Evolutionary conservation across 1,284 basidiomycete genomes (phyloP), one percentile per base, ranked within the genome.

Genomic region (Ganoderma resinaceum): DNA sequence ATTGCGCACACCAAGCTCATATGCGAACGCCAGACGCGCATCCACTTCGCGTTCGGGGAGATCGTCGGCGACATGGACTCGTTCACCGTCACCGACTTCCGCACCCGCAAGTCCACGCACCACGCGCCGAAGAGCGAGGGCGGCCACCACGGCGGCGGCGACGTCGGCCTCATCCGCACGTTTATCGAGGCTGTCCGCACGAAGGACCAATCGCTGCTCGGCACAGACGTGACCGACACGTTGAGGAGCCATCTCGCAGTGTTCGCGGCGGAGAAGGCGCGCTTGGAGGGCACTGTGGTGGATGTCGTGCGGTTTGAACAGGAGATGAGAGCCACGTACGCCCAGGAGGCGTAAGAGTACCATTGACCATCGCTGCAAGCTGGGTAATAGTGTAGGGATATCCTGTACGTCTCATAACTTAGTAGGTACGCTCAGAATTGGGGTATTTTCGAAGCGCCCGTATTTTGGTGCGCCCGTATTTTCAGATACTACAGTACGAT

Each of bases 81-180:
- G 2, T 95, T 93, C 76, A 91, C 88, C 26, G 88, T 93, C n/a
- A 91, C 88, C 38, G 89, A 95, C 80, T 96, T 95, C 80, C 84
- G 88, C 61, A 89, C 88, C 35, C 78, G 82, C 52, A 81, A 79
- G 61, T 84, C 79, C 53, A 87, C 81, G 64, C 78, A 74, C 7
- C 83, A 88, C 77, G 75, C 75, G n/a, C 93, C 93, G 1, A 75
- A 73, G 29, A 78, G 78, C 61, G 89, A 91, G 62, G 87, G 88
- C 5, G 90, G 91, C 18, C 88, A 89, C 0, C 94, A 95, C 75
- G 94, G 94, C 26, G 94, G 94, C 40, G 95, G 95, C 2, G 95
- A 96, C 77, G 64, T 85, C 4, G 92, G 93, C 1, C 84, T 96
- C 35, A 89, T 92, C 35, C 79, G 84, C 43, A 80, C 91, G 9